These are phyloP conservation scores for Akebia trifoliata DNA, from an alignment of 164 flowering plant species.

Conservation along the genomic window DNA sequence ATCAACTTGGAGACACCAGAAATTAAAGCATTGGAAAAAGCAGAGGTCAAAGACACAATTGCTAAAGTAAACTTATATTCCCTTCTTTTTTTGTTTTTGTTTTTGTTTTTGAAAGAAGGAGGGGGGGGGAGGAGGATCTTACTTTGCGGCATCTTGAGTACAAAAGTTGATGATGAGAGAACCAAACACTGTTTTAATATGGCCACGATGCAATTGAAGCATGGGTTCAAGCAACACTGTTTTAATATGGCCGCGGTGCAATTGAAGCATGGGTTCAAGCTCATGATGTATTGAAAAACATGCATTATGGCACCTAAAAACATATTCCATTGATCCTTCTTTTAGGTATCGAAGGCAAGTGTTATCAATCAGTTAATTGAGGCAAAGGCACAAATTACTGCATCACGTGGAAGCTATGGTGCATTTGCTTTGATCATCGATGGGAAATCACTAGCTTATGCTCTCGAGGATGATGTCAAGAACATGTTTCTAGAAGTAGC, in stretches of 20 bases:
- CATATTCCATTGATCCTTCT: slow-evolving; percentile 7
- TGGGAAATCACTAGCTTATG: slow-evolving; percentile 92
- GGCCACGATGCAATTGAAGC: no score
- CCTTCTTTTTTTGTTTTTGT: slow-evolving; percentile 10
- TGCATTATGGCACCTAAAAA: no score
- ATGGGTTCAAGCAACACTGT: no score
- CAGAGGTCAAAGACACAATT: slow-evolving; percentile 49
- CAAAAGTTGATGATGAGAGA: no score
- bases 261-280: no score
- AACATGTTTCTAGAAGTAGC: slow-evolving; percentile 66
- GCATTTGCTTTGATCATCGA: slow-evolving; percentile 91
- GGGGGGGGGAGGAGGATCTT: no score
- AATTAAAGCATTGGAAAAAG: slow-evolving; percentile 59
- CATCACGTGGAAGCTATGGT: slow-evolving; percentile 40
- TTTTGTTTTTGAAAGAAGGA: background rate
- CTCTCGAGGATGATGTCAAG: slow-evolving; percentile 66
- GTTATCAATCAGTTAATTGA: slow-evolving; percentile 51
- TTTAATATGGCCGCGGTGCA: no score
- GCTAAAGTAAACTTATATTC: slow-evolving; percentile 44
- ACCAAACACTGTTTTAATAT: no score
- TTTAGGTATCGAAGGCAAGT: slow-evolving; percentile 73
- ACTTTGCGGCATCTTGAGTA: no score
- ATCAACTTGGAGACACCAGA: slow-evolving; percentile 48
- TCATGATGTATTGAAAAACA: no score
- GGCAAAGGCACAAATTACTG: slow-evolving; percentile 41